Percentiles rank a stretch among this genome's conserved stretches.
These are phyloP conservation scores for Leptoxyphium fumago DNA, from an alignment of 2,329 filamentous ascomycete genomes.

Conservation along the genomic window DNA sequence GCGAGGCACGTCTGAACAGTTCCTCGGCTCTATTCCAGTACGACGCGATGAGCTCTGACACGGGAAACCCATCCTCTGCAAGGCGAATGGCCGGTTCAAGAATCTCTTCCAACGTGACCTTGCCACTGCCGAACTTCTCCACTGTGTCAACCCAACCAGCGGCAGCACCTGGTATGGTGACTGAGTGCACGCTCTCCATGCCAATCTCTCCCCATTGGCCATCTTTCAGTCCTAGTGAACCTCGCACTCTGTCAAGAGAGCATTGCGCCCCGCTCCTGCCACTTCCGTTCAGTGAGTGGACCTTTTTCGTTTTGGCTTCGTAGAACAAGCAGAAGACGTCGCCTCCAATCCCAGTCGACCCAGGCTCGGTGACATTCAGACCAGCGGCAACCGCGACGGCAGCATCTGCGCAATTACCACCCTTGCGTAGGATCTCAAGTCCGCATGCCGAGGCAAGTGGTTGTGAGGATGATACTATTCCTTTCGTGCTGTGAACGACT, in stretches of 20 bases:
- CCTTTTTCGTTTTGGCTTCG: slow-evolving; percentile 64
- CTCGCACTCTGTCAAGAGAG: slow-evolving; percentile 55
- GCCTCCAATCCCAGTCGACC: slow-evolving; percentile 86
- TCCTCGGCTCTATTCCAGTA: slow-evolving; percentile 56
- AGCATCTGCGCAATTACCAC: slow-evolving; percentile 93
- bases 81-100: slow-evolving; percentile 70
- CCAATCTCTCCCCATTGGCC: slow-evolving; percentile 50
- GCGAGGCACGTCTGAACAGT: slow-evolving; percentile 55
- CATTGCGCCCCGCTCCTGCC: slow-evolving; percentile 61
- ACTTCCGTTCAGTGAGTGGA: slow-evolving; percentile 81
- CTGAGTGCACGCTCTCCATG: slow-evolving; percentile 60
- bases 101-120: slow-evolving; percentile 60
- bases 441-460: slow-evolving; percentile 81
- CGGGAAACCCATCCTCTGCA: slow-evolving; percentile 78
- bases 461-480: slow-evolving; percentile 81
- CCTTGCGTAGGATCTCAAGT: slow-evolving; percentile 66
- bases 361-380: slow-evolving; percentile 85
- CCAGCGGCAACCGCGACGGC: slow-evolving; percentile 87
- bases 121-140: slow-evolving; percentile 79
- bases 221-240: slow-evolving; percentile 50
- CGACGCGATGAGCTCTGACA: slow-evolving; percentile 60
- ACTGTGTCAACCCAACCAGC: slow-evolving; percentile 89
- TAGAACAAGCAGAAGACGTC: slow-evolving; percentile 97
- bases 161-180: slow-evolving; percentile 78
- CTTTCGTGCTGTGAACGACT: slow-evolving; percentile 83